Evolutionary conservation across 2,329 filamentous ascomycete genomes (phyloP), one percentile per base, ranked within the genome.

Genomic region (Leptographium procerum): DNA sequence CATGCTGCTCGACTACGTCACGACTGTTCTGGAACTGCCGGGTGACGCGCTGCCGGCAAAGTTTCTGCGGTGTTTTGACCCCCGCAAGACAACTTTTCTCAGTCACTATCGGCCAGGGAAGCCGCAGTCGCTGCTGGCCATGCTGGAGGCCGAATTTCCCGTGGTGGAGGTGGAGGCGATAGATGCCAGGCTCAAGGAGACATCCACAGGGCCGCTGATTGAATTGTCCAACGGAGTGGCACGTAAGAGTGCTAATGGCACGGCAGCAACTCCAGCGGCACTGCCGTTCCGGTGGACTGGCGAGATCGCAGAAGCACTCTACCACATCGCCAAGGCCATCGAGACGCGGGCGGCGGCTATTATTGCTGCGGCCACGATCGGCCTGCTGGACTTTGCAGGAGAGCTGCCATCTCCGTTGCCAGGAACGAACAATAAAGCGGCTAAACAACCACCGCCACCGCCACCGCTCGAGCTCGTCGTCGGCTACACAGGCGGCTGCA

Each of bases 401-500:
- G 88, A 91, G 64, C 77, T 92, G 14, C 73, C 67, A 22, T 14
- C 57, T 52, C 11, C 58, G 58, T 2, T 57, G 48, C 47, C 55
- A 26, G 57, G 31, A 33, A 33, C 31, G 31, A 33, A 33, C 31
- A 10, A 10, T 10, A 33, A 5, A 10, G 31, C 31, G 10, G 31
- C 10, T 5, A 5, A 33, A 10, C 31, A 5, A 19, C n/a, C 40
- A 19, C 34, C 40, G 60, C 47, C 51, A 60, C 22, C 16, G 48
- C 59, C 5, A 28, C 61, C 57, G 60, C 64, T 73, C 61, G 85
- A 89, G 64, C 69, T 92, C 33, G 84, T 89, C 1, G 86, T 91
- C 26, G 88, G 88, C 1, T 91, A 89, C 67, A 90, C 88, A 0
- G 88, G 88, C 34, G 86, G 87, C 8, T 90, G 88, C 66, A 91